Base-by-base conservation (phyloP, 176 grass and related monocot species). In the Zizania latifolia region DNA sequence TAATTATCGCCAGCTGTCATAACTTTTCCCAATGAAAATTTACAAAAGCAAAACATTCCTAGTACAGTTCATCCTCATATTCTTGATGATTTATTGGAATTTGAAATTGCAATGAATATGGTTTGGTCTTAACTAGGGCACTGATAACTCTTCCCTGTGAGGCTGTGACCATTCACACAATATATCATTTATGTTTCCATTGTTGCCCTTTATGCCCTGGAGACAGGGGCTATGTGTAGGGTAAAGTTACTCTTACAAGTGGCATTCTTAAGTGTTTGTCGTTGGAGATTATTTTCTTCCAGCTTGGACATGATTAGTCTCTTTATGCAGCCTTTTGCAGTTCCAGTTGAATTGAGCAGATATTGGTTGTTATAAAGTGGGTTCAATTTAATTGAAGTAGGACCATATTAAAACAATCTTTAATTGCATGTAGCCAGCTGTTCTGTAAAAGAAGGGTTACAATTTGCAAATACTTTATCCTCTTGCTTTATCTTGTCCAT, bases 301-400 rank as follows among this genome's bases (percentile, higher is more conserved):
- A 88, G 75, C 41, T 74, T 54, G 86, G 54, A 59, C 74, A 83
- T 62, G 54, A 78, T 79, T 73, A 74, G 34, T 53, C 32, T 79
- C 63, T 82, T 31, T 90, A 57, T 51, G 62, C 75, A 63, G 62
- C 55, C 45, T 79, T 80, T 62, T 61, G 68, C 68, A 56, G 34
- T 43, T 38, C 28, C 17, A 86, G 63, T 75, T 84, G 82, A 80
- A 70, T 70, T 75, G 62, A 79, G 66, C 22, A 36, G 33, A 62
- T 79, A 79, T 72, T 75, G 28, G 83, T 88, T 57, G 54, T 36
- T 79, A 75, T 68, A 82, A 90, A 90, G 83, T 53, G 69, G 35
- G 55, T 70, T 82, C 43, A 78, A 78, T 78, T 86, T 90, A 86
- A 78, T 83, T 78, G 79, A 45, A 64, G 68, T 75, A 78, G 83